These are phyloP conservation scores for Glycine soja DNA, from an alignment of 306 rosid species.

Conservation along the genomic window DNA sequence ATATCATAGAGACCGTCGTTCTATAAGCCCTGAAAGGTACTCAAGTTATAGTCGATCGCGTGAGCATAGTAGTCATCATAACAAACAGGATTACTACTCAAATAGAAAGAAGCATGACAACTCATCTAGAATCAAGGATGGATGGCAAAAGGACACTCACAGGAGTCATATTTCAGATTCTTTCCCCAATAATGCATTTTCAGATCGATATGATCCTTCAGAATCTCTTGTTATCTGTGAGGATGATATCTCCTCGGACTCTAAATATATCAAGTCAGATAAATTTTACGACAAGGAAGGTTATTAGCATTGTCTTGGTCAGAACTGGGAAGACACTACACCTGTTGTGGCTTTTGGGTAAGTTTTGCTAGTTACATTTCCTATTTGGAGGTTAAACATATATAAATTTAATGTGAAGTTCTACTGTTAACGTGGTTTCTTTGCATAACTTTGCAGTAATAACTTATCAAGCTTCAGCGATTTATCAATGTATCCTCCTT, in stretches of 20 bases:
- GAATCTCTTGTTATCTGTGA: constrained; percentile 53
- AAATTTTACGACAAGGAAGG: constrained; percentile 35
- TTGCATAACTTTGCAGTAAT: constrained; percentile 74
- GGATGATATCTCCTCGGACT: constrained; percentile 52
- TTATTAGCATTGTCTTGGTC: constrained; percentile 9
- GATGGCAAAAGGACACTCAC: constrained; percentile 47
- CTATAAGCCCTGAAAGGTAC: constrained; percentile 65
- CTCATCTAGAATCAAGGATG: constrained; percentile 53
- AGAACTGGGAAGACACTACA: constrained; percentile 29
- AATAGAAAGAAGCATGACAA: constrained; percentile 46
- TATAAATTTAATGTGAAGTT: constrained; percentile 44
- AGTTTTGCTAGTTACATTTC: constrained; percentile 49
- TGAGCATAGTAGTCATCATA: constrained; percentile 46
- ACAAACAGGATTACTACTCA: constrained; percentile 52
- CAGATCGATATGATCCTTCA: constrained; percentile 79
- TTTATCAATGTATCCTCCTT: constrained; percentile 84
- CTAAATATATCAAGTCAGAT: constrained; percentile 47
- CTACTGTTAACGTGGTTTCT: constrained; percentile 62
- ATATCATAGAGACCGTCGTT: constrained; percentile 49
- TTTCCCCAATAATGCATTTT: constrained; percentile 49
- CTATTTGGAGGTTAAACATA: constrained; percentile 37
- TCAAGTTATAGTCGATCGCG: constrained; percentile 53
- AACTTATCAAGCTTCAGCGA: constrained; percentile 68
- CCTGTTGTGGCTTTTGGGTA: constrained; percentile 50
- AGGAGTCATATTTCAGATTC: constrained; percentile 54